phyloP scores from a whole-genome alignment of 257 asterid species.

The Plectranthus barbatus region DNA sequence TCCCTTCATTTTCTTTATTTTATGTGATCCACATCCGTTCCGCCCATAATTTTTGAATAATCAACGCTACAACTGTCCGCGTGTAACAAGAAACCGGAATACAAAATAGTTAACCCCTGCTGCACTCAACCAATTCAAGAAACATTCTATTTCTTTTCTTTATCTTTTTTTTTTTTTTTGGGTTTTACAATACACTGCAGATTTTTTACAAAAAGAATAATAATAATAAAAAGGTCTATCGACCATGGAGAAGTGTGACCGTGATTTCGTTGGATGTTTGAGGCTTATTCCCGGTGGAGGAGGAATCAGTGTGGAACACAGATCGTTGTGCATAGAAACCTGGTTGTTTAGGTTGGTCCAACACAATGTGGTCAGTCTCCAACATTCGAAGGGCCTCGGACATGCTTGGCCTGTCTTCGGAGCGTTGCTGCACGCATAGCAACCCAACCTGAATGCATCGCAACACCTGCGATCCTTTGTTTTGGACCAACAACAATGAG shows the following conservation, averaged over 20 bases:
- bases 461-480: neutral
- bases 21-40: neutral
- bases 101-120: neutral
- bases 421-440: constrained; percentile 27
- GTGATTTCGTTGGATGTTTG: constrained; percentile 36
- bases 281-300: constrained; percentile 26
- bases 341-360: constrained; percentile 31
- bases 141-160: neutral
- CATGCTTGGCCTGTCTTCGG: constrained; percentile 30
- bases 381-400: constrained; percentile 31
- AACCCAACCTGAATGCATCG: constrained; percentile 37
- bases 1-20: neutral
- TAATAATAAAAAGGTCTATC: constrained; percentile 9
- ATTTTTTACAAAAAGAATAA: neutral
- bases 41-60: neutral
- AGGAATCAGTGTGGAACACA: constrained; percentile 21
- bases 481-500: constrained; percentile 7
- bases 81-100: neutral
- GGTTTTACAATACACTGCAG: neutral
- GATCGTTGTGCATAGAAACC: constrained; percentile 22
- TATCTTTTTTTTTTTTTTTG: too few species aligned
- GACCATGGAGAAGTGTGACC: constrained; percentile 31
- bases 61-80: constrained; percentile 4
- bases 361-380: constrained; percentile 15
- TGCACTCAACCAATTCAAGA: neutral